These are phyloP conservation scores for Artomyces pyxidatus DNA, from an alignment of 768 basidiomycete genomes.

Conservation along the genomic window DNA sequence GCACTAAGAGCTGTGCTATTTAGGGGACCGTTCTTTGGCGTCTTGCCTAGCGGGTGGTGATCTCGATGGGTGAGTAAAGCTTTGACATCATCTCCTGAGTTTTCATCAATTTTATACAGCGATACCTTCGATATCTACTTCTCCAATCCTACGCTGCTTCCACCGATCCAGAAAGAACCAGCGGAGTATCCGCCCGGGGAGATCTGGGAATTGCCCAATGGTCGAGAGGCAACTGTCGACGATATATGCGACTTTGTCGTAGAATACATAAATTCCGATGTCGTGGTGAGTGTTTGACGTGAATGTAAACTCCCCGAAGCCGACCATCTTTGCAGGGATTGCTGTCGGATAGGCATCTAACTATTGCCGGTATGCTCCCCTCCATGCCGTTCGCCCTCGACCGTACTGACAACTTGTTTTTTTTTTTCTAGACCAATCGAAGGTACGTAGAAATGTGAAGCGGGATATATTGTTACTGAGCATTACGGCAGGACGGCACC, in stretches of 20 bases:
- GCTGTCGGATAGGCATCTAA: constrained; percentile 56
- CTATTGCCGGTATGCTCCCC: constrained; percentile 58
- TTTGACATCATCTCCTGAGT: background rate
- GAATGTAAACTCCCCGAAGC: background rate
- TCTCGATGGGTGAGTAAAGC: constrained; percentile 61
- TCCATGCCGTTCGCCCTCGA: too few relatives aligned
- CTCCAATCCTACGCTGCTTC: constrained; percentile 44
- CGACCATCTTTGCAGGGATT: constrained; percentile 41
- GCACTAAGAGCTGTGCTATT: background rate
- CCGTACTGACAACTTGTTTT: too few relatives aligned
- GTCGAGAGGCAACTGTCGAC: constrained; percentile 44
- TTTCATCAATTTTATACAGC: constrained; percentile 26
- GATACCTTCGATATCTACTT: constrained; percentile 57
- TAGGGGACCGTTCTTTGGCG: constrained; percentile 56
- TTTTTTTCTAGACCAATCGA: constrained; percentile 53
- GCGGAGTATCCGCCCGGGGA: constrained; percentile 39
- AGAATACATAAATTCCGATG: constrained; percentile 78
- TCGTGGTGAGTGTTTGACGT: constrained; percentile 41
- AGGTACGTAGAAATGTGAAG: constrained; percentile 28
- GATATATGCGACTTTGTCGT: constrained; percentile 78
- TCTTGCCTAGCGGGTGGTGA: constrained; percentile 71
- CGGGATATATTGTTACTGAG: background rate
- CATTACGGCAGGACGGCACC: constrained; percentile 47
- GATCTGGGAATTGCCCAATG: constrained; percentile 10
- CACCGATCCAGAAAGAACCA: constrained; percentile 39